A percentile compares a stretch with the other conserved stretches of the same genome.
These are phyloP conservation scores for Dendrocalamus sinicus DNA, from an alignment of 176 grass and related monocot genomes.

Conservation along the genomic window DNA sequence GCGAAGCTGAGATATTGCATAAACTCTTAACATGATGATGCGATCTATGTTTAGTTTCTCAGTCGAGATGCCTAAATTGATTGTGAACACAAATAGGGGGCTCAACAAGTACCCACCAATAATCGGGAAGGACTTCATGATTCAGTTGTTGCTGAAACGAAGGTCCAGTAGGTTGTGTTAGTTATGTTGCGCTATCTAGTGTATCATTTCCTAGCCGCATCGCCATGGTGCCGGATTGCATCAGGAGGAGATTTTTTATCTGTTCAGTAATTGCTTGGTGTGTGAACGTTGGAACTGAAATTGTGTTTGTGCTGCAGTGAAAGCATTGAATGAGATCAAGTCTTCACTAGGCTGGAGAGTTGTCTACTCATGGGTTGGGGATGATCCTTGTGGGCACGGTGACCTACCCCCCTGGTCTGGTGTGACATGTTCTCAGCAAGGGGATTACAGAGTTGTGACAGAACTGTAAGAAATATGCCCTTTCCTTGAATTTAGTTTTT, in stretches of 20 bases:
- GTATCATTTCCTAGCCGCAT: background rate
- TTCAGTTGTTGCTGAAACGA: slow-evolving; percentile 12
- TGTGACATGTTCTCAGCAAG: slow-evolving; percentile 91
- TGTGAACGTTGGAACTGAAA: slow-evolving; percentile 6
- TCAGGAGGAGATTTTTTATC: background rate
- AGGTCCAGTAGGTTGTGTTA: background rate
- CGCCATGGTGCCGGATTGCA: background rate
- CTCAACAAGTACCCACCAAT: background rate
- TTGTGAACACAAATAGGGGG: background rate
- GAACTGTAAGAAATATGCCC: slow-evolving; percentile 72
- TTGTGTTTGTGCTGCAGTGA: slow-evolving; percentile 67
- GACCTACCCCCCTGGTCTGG: slow-evolving; percentile 96
- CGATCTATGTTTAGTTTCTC: slow-evolving; percentile 12
- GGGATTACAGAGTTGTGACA: slow-evolving; percentile 97
- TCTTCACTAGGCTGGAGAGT: slow-evolving; percentile 94
- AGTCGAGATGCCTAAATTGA: background rate
- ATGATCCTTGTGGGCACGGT: slow-evolving; percentile 93
- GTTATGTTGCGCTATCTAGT: background rate
- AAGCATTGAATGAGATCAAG: slow-evolving; percentile 98
- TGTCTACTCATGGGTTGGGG: slow-evolving; percentile 97
- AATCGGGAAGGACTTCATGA: background rate
- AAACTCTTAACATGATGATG: background rate
- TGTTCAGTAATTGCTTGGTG: background rate
- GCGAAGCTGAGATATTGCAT: background rate
- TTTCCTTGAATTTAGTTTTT: slow-evolving; percentile 23